These are phyloP conservation scores for Byssothecium circinans DNA, from an alignment of 2,329 filamentous ascomycete species.

Conservation along the genomic window DNA sequence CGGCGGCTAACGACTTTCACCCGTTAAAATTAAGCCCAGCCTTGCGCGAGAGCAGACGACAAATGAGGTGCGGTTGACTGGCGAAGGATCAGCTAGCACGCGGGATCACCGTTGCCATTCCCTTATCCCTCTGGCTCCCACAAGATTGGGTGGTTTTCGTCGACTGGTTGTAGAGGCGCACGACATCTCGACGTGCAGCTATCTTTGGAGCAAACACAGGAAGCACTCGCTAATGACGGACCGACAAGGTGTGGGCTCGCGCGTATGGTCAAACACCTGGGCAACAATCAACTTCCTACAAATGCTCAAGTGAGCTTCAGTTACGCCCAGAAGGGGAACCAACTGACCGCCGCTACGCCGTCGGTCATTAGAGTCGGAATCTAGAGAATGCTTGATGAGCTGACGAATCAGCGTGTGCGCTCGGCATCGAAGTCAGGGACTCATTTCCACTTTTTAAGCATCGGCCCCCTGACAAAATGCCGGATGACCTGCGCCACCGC, in stretches of 20 bases:
- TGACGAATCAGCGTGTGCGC: neutral
- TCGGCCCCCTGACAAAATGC: neutral
- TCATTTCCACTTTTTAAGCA: constrained; percentile 42
- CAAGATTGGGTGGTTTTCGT: too few relatives aligned
- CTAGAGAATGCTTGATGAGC: neutral
- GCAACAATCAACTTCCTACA: too few relatives aligned
- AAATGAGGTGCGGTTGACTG: neutral
- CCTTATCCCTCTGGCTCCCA: too few relatives aligned
- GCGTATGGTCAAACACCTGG: too few relatives aligned
- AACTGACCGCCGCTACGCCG: neutral
- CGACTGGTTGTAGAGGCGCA: too few relatives aligned
- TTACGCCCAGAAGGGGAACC: neutral
- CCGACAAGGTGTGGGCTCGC: too few relatives aligned
- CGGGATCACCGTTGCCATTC: neutral
- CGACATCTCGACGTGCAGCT: too few relatives aligned
- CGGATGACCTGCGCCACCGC: neutral
- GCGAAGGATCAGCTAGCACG: neutral
- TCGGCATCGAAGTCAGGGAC: constrained; percentile 6
- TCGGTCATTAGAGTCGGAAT: neutral
- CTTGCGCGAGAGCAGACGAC: neutral
- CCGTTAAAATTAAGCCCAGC: neutral
- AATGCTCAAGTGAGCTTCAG: neutral
- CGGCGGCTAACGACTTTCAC: neutral
- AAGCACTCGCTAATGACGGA: too few relatives aligned
- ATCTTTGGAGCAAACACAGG: too few relatives aligned